Conservation (phyloP, 768 basidiomycete species). For the Psilocybe cyanescens region DNA sequence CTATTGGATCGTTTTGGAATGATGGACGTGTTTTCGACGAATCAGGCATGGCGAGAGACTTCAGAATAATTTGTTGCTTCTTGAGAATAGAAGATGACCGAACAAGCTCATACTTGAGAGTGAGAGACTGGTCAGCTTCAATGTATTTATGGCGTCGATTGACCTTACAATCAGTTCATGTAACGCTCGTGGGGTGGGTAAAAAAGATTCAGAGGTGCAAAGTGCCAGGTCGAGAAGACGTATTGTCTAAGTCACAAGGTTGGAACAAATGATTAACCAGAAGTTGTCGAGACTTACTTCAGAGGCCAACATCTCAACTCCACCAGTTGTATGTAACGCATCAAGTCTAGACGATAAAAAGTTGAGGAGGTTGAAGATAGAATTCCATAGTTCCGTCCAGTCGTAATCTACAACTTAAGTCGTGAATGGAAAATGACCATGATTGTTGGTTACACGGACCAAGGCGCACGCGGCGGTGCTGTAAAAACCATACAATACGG, state of each 20-base stretch:
- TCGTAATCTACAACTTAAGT: constrained; percentile 52
- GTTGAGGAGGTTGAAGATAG: constrained; percentile 54
- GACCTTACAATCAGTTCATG: constrained; percentile 66
- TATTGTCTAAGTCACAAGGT: constrained; percentile 42
- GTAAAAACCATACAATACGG: constrained; percentile 60
- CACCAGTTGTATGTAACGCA: constrained; percentile 52
- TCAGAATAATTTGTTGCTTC: constrained; percentile 50
- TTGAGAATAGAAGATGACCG: constrained; percentile 53
- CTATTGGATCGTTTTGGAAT: constrained; percentile 37
- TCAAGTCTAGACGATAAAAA: constrained; percentile 62
- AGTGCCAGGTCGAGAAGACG: constrained; percentile 55
- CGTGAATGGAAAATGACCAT: neutral
- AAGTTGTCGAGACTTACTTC: constrained; percentile 43
- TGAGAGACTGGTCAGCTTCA: constrained; percentile 2
- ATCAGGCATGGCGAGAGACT: constrained; percentile 38
- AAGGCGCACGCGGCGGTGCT: constrained; percentile 54
- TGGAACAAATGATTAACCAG: neutral
- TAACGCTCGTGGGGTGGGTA: constrained; percentile 56
- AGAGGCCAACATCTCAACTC: constrained; percentile 53
- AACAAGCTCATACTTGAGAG: constrained; percentile 65
- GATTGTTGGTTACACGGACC: constrained; percentile 38
- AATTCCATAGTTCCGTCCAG: constrained; percentile 69
- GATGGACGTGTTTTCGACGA: constrained; percentile 25
- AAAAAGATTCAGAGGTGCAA: constrained; percentile 53
- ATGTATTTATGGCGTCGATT: neutral